phyloP scores from a whole-genome alignment of 2,329 filamentous ascomycete genomes.

The Fusarium bactridioides region DNA sequence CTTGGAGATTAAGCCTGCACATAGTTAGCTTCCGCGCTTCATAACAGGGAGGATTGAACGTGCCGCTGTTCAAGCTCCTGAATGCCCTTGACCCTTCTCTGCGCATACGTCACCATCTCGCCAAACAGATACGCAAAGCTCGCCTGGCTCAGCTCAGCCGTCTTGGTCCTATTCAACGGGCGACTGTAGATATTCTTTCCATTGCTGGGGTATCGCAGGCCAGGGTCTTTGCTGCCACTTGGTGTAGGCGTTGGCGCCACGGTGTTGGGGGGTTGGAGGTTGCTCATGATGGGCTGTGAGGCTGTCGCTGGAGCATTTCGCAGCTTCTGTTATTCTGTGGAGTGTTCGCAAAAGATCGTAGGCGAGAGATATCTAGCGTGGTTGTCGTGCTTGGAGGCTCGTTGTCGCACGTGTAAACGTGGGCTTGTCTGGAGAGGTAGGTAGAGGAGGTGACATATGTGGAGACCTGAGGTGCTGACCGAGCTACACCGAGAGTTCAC shows the following conservation, averaged over 20 bases:
- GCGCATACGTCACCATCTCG: slow-evolving; percentile 96
- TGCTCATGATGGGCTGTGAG: slow-evolving; percentile 54
- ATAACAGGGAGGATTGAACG: slow-evolving; percentile 18
- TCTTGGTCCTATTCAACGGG: slow-evolving; percentile 88
- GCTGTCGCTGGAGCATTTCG: slow-evolving; percentile 33
- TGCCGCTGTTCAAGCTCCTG: slow-evolving; percentile 92
- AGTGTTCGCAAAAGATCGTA: not conserved
- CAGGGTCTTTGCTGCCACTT: slow-evolving; percentile 56
- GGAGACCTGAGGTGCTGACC: slow-evolving; percentile 38
- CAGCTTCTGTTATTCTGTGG: not conserved
- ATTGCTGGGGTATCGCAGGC: slow-evolving; percentile 87
- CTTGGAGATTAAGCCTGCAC: slow-evolving; percentile 82
- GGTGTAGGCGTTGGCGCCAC: slow-evolving; percentile 48
- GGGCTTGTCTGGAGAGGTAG: slow-evolving; percentile 22
- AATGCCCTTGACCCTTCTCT: slow-evolving; percentile 88
- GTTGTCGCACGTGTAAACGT: slow-evolving; percentile 33
- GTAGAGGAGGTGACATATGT: slow-evolving; percentile 25
- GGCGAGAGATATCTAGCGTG: not conserved
- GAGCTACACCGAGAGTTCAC: slow-evolving; percentile 33
- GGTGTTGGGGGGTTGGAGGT: slow-evolving; percentile 53
- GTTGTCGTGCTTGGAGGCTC: not conserved
- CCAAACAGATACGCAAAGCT: slow-evolving; percentile 96
- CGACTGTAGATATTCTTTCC: slow-evolving; percentile 99
- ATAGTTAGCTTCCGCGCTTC: not conserved
- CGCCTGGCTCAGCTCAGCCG: slow-evolving; percentile 87